These are phyloP conservation scores for Tetradesmus obliquus DNA, from an alignment of 139 green algal genomes.

Conservation along the genomic window DNA sequence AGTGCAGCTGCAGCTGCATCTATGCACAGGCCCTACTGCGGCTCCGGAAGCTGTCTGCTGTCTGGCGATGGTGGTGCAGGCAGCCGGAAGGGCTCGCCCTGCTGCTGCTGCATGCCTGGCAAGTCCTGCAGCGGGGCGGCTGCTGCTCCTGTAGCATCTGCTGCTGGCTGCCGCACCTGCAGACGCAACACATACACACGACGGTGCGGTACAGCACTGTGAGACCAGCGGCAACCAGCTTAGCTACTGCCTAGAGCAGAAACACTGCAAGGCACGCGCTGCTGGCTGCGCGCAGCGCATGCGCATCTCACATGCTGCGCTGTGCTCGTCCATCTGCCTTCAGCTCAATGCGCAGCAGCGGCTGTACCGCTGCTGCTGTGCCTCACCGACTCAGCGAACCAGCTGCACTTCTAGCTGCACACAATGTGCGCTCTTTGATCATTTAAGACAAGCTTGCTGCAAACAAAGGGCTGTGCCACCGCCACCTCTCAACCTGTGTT, in stretches of 20 bases:
- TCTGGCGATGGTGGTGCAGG: constrained; percentile 45
- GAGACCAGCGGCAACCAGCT: no score
- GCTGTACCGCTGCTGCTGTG: neutral
- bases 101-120: neutral
- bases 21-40: neutral
- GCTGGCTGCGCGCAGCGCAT: no score
- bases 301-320: no score
- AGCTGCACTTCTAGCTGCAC: no score
- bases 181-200: neutral
- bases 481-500: neutral
- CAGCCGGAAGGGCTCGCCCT: constrained; percentile 28
- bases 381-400: neutral
- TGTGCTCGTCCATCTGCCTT: neutral
- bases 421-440: neutral
- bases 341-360: neutral
- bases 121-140: neutral
- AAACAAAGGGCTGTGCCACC: neutral
- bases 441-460: no score
- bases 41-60: constrained; percentile 6
- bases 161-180: neutral
- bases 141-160: neutral
- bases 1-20: no score
- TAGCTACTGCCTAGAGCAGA: no score
- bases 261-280: no score
- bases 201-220: no score